Conservation (phyloP, 1,139 yeast genomes). For the Yamadazyma kanchanaburiensis region DNA sequence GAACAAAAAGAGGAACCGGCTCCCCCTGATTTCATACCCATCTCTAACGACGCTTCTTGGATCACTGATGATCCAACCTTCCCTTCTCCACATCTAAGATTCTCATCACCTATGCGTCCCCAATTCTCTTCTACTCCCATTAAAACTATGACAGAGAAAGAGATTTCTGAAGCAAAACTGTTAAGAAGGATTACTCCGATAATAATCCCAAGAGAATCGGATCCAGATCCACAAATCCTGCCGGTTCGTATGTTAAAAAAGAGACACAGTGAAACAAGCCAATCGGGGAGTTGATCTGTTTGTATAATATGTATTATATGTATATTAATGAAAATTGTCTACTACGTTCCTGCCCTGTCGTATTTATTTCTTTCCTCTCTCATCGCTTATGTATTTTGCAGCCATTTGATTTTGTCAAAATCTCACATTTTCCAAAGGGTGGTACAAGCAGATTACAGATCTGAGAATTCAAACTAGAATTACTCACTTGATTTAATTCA, state of each 20-base stretch:
- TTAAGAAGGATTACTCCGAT: constrained; percentile 38
- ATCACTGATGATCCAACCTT: constrained; percentile 1
- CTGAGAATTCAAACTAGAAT: no score
- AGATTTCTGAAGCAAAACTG: constrained; percentile 37
- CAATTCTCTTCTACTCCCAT: constrained; percentile 17
- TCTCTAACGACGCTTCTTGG: background rate
- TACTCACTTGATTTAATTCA: no score
- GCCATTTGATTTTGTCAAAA: no score
- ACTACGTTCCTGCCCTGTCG: no score
- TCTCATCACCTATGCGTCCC: constrained; percentile 33
- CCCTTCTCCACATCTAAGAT: constrained; percentile 2
- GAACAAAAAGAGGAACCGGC: no score
- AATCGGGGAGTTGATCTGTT: no score
- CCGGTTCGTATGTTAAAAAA: constrained; percentile 30
- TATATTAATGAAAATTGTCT: no score
- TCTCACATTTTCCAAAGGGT: no score
- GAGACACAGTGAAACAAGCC: constrained; percentile 11
- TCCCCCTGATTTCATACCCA: no score
- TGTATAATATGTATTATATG: constrained; percentile 6
- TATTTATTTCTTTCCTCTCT: no score
- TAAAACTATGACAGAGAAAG: constrained; percentile 7
- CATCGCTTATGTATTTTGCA: no score
- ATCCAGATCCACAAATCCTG: constrained; percentile 29
- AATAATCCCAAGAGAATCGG: constrained; percentile 33
- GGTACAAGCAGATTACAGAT: no score